phyloP scores from a whole-genome alignment of 345 rosid species.

The Brassica napus region DNA sequence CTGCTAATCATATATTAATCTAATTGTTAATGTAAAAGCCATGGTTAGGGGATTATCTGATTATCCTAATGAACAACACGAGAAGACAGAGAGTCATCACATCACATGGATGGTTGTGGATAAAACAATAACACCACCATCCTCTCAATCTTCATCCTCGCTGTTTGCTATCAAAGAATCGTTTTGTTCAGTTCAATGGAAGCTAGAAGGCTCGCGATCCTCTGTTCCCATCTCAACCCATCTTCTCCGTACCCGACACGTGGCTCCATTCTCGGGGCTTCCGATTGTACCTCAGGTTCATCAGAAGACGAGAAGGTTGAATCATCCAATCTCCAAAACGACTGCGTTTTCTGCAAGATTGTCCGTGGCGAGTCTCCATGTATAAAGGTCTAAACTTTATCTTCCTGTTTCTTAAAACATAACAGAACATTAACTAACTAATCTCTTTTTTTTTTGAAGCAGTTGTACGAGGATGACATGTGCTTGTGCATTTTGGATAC shows the following conservation, averaged over 20 bases:
- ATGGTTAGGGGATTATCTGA: neutral
- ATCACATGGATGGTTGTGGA: neutral
- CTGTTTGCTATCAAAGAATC: neutral
- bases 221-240: constrained; percentile 64
- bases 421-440: neutral
- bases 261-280: constrained; percentile 35
- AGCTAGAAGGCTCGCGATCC: constrained; percentile 66
- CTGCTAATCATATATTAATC: too few relatives aligned
- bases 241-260: constrained; percentile 10
- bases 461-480: constrained; percentile 90
- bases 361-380: constrained; percentile 75
- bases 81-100: neutral
- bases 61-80: neutral
- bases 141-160: neutral
- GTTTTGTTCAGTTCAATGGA: constrained; percentile 41
- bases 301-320: constrained; percentile 4
- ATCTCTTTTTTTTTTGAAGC: constrained; percentile 20
- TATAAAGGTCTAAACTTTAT: constrained; percentile 51
- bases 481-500: constrained; percentile 88
- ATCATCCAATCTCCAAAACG: constrained; percentile 32
- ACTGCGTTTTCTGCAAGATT: constrained; percentile 85
- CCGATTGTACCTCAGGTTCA: constrained; percentile 42
- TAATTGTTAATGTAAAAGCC: neutral
- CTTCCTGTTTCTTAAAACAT: neutral
- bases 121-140: neutral